These are phyloP conservation scores for Mrakia hoshinonis DNA, from an alignment of 768 basidiomycete species.

Conservation along the genomic window DNA sequence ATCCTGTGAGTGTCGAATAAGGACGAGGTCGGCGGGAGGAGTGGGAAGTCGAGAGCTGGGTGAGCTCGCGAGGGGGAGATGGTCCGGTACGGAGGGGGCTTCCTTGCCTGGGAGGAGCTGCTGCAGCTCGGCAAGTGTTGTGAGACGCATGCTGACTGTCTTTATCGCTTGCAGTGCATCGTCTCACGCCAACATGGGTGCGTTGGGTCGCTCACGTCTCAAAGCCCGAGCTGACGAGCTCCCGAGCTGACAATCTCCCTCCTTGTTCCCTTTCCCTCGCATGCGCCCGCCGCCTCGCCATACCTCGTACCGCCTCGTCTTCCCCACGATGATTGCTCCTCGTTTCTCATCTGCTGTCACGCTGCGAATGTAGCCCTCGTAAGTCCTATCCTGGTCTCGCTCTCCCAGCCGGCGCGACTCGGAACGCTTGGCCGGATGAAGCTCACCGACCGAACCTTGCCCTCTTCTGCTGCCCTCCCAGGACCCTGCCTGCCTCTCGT, in stretches of 20 bases:
- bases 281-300: not conserved
- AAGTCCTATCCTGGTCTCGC: not conserved
- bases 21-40: no score
- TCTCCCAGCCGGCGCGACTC: not conserved
- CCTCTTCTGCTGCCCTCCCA: not conserved
- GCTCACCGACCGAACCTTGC: not conserved
- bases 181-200: constrained; percentile 89
- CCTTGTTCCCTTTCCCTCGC: not conserved
- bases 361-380: no score
- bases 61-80: constrained; percentile 8
- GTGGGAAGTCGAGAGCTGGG: not conserved
- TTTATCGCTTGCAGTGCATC: constrained; percentile 50
- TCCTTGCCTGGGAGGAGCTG: not conserved
- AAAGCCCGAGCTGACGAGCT: not conserved
- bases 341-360: not conserved
- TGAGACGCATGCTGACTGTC: no score
- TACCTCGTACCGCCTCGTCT: not conserved
- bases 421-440: not conserved
- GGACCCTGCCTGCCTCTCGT: constrained; percentile 30
- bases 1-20: constrained; percentile 91
- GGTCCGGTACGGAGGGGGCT: not conserved
- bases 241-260: not conserved
- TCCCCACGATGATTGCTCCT: not conserved
- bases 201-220: constrained; percentile 43
- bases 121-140: not conserved